phyloP scores from a whole-genome alignment of 2,329 filamentous ascomycete genomes.

The Aspergillus thermomutatus region DNA sequence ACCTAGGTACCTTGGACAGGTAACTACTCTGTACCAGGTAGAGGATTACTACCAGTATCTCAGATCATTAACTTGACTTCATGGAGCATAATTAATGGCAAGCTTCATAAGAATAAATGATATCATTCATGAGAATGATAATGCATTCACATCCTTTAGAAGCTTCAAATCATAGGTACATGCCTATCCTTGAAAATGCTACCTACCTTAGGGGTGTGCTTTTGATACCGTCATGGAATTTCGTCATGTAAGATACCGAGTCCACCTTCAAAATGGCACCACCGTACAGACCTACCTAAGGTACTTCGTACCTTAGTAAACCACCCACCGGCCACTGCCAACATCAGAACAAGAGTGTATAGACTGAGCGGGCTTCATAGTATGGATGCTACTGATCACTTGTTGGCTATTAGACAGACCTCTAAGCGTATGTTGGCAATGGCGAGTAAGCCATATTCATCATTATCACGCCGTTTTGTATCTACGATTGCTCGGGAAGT shows the following conservation, averaged over 20 bases:
- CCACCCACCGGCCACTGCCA: no score
- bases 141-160: background rate
- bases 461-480: background rate
- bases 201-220: no score
- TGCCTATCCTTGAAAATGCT: background rate
- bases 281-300: no score
- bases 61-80: background rate
- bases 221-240: background rate
- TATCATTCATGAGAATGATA: background rate
- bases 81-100: background rate
- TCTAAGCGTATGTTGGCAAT: background rate
- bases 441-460: background rate
- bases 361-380: no score
- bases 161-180: background rate
- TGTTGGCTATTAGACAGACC: background rate
- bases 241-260: background rate
- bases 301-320: no score
- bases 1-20: no score
- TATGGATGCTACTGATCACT: no score
- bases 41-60: no score
- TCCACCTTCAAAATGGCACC: background rate
- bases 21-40: no score
- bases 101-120: background rate
- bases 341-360: background rate
- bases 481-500: background rate